phyloP scores from a whole-genome alignment of 768 basidiomycete genomes.

The Leccinum truebloodii region DNA sequence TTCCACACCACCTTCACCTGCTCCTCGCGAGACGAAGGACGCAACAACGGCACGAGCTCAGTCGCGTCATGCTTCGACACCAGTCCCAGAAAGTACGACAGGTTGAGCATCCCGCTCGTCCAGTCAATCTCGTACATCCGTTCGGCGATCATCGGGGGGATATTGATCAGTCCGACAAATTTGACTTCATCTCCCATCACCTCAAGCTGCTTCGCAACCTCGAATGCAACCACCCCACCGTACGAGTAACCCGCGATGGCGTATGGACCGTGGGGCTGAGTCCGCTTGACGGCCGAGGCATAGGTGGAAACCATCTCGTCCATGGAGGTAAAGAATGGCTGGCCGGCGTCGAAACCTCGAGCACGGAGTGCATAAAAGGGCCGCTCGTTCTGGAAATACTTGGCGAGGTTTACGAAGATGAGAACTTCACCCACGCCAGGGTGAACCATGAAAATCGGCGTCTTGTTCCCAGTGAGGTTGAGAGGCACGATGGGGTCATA shows the following conservation, averaged over 20 bases:
- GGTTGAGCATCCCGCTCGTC: not conserved
- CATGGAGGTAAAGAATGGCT: constrained; percentile 1
- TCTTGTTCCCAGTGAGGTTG: not conserved
- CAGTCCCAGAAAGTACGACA: not conserved
- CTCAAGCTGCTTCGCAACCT: not conserved
- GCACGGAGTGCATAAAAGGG: constrained; percentile 2
- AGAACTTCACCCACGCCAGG: constrained; percentile 4
- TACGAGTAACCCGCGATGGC: constrained; percentile 1
- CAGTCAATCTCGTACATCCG: not conserved
- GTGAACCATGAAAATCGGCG: constrained; percentile 1
- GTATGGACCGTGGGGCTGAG: not conserved
- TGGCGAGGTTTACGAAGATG: constrained; percentile 1
- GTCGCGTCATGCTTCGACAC: not conserved
- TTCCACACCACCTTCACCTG: not conserved
- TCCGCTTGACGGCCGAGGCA: not conserved
- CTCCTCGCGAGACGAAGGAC: not conserved
- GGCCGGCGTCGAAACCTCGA: not conserved
- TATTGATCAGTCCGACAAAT: not conserved
- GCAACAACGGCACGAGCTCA: not conserved
- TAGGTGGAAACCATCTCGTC: constrained; percentile 1
- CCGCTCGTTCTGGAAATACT: constrained; percentile 1
- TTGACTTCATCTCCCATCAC: constrained; percentile 1
- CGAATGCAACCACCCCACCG: not conserved
- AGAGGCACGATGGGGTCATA: not conserved
- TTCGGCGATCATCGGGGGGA: not conserved